Conservation (phyloP, 208 protist genomes). For the Crithidia brevicula region DNA sequence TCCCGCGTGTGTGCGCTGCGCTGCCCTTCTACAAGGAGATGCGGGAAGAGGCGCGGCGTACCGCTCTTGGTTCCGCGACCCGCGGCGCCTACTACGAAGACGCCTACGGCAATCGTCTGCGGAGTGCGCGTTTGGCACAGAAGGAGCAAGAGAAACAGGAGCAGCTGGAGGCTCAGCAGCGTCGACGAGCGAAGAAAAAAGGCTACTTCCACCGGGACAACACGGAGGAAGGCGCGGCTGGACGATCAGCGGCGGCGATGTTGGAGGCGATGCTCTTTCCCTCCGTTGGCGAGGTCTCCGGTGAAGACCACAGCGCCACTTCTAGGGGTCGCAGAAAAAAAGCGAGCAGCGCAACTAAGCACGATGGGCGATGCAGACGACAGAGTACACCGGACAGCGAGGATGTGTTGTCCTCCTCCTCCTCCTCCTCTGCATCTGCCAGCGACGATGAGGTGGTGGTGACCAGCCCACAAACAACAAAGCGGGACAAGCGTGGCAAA, state of each 20-base stretch:
- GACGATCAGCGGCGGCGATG: conserved; percentile 22
- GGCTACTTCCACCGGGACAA: conserved; percentile 73
- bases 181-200: conserved; percentile 43
- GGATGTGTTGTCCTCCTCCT: no score
- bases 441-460: neutral
- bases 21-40: conserved; percentile 58
- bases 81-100: conserved; percentile 52
- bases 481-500: neutral
- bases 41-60: conserved; percentile 36
- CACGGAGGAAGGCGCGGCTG: conserved; percentile 3
- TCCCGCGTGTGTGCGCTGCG: conserved; percentile 29
- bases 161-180: conserved; percentile 35
- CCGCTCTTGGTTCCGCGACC: conserved; percentile 36
- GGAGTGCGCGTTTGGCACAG: conserved; percentile 73
- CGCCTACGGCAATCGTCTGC: conserved; percentile 72
- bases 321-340: neutral
- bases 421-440: neutral
- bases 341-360: neutral
- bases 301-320: no score
- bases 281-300: no score
- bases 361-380: no score
- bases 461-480: neutral
- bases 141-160: conserved; percentile 57
- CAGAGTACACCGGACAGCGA: no score
- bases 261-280: conserved; percentile 28